Conservation (phyloP, 1,284 basidiomycete species). For the Baeospora myosura region DNA sequence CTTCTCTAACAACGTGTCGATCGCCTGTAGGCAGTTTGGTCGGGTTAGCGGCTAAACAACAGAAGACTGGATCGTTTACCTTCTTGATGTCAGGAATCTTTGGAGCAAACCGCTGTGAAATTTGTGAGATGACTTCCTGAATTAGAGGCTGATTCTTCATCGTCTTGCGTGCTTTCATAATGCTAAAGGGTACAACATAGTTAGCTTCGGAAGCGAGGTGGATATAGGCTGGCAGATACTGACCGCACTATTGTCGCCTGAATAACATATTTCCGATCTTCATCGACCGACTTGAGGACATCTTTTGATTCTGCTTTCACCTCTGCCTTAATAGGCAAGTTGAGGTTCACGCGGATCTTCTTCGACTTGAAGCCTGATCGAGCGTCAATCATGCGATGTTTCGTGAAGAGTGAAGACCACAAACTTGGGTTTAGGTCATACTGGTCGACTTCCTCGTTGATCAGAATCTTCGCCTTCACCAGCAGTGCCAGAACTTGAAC, state of each 20-base stretch:
- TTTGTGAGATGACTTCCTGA: slow-evolving; percentile 90
- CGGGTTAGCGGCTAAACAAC: too few relatives aligned
- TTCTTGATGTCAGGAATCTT: slow-evolving; percentile 91
- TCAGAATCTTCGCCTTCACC: slow-evolving; percentile 85
- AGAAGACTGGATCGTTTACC: too few relatives aligned
- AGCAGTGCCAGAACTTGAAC: slow-evolving; percentile 79
- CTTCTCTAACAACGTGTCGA: slow-evolving; percentile 93
- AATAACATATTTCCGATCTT: slow-evolving; percentile 95
- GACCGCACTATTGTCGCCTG: slow-evolving; percentile 96
- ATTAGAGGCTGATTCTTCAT: slow-evolving; percentile 95
- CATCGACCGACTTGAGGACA: slow-evolving; percentile 92
- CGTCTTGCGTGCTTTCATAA: slow-evolving; percentile 98
- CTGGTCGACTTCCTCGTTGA: slow-evolving; percentile 79
- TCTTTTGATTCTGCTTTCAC: slow-evolving; percentile 88
- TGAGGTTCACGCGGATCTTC: slow-evolving; percentile 93
- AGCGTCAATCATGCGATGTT: slow-evolving; percentile 2
- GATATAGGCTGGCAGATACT: slow-evolving; percentile 22
- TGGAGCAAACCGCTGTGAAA: slow-evolving; percentile 83
- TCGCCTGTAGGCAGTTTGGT: slow-evolving; percentile 55
- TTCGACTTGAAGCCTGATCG: slow-evolving; percentile 86
- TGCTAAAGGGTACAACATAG: slow-evolving; percentile 36
- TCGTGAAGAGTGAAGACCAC: slow-evolving; percentile 21
- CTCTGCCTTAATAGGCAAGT: slow-evolving; percentile 91
- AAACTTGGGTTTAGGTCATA: slow-evolving; percentile 92
- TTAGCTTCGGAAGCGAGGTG: neutral